A percentile compares a stretch with the other conserved stretches of the same genome.
Evolutionary conservation across 176 grass and related monocot species (phyloP).

Genomic region (Cenchrus fungigraminus): DNA sequence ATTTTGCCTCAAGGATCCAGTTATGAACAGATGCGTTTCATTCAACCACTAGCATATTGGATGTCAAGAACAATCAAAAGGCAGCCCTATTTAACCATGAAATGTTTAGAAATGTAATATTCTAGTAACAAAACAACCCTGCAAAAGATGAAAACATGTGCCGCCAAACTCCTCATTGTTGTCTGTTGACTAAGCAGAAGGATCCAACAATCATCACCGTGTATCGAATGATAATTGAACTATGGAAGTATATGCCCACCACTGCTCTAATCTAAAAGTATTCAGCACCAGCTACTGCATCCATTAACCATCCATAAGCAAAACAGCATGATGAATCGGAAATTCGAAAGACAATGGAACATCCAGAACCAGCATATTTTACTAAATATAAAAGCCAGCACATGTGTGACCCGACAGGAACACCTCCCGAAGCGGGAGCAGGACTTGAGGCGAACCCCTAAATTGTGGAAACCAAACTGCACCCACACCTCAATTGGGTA

Average conservation of each 20-base stretch:
- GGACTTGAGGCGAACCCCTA: not conserved
- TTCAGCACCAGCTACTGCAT: not conserved
- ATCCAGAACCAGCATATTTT: slow-evolving; percentile 1
- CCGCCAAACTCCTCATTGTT: not conserved
- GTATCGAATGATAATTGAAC: not conserved
- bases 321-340: not conserved
- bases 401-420: not conserved
- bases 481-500: not conserved
- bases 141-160: not conserved
- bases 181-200: not conserved
- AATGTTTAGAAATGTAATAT: slow-evolving; percentile 9
- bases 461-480: not conserved
- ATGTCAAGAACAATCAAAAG: slow-evolving; percentile 31
- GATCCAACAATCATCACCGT: slow-evolving; percentile 1
- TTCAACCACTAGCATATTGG: not conserved
- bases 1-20: not conserved
- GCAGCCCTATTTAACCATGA: not conserved
- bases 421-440: not conserved
- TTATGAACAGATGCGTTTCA: not conserved
- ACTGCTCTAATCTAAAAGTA: not conserved
- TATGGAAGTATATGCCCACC: slow-evolving; percentile 16
- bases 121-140: not conserved
- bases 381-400: not conserved
- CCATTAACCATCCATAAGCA: slow-evolving; percentile 24
- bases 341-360: not conserved